These are phyloP conservation scores for Sporothrix euskadiensis DNA, from an alignment of 2,329 filamentous ascomycete genomes.

Conservation along the genomic window DNA sequence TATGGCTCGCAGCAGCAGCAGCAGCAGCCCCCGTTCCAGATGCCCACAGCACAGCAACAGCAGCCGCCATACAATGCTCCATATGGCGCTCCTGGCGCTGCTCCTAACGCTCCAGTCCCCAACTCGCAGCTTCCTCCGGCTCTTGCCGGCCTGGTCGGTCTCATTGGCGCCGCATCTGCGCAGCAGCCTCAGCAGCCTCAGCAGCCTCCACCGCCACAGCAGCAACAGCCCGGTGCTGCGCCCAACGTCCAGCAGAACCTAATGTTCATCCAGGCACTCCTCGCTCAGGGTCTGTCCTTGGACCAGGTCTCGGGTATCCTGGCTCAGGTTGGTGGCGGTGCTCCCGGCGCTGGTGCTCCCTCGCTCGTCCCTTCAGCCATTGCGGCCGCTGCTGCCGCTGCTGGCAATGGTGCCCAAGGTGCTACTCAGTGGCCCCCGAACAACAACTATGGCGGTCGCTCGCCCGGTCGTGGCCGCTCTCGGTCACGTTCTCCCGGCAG, in stretches of 20 bases:
- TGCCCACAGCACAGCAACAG: conserved; percentile 39
- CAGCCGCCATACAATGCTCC: conserved; percentile 34
- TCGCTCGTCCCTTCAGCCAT: conserved; percentile 34
- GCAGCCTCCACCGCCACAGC: conserved; percentile 34
- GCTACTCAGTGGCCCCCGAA: conserved; percentile 35
- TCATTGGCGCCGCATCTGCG: conserved; percentile 24
- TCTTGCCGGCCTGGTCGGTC: conserved; percentile 23
- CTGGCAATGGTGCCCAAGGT: not conserved
- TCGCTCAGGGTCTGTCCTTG: conserved; percentile 72
- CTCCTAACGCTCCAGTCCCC: conserved; percentile 33
- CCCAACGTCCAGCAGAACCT: conserved; percentile 68
- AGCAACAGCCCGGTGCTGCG: conserved; percentile 14
- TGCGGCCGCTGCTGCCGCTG: conserved; percentile 31
- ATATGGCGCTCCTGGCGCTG: conserved; percentile 39
- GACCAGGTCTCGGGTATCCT: conserved; percentile 70
- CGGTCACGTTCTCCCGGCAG: conserved; percentile 76
- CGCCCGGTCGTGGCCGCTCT: conserved; percentile 65
- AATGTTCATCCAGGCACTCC: conserved; percentile 71
- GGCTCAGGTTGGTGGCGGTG: conserved; percentile 51
- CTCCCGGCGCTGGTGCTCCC: conserved; percentile 24
- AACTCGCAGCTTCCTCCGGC: conserved; percentile 27
- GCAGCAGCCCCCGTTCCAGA: conserved; percentile 41
- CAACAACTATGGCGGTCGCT: conserved; percentile 57
- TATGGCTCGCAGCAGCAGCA: conserved; percentile 49
- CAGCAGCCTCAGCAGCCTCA: conserved; percentile 41